Evolutionary conservation across 2,329 filamentous ascomycete genomes (phyloP), one percentile per base, ranked within the genome.

Genomic region (Pseudogymnoascus sp.): DNA sequence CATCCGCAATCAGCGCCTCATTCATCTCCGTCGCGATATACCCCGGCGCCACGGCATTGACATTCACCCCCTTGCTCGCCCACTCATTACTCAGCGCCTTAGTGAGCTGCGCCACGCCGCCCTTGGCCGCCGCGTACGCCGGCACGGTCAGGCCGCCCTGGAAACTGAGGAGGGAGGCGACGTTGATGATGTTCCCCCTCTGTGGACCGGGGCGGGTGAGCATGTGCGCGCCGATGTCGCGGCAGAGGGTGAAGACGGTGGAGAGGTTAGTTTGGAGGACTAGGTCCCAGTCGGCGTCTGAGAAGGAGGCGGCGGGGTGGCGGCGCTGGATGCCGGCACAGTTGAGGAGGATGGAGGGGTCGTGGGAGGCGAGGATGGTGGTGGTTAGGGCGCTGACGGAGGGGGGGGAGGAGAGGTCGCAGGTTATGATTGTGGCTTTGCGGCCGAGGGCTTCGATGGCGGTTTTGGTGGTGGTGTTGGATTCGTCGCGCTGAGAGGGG

Each of bases 1-100:
- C 75, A 74, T 96, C 87, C 60, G 87, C 83, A 46, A 96, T 84
- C 71, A 97, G 76, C 2, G 91, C 92, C 68, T 82, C 83, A 74
- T 96, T 97, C 93, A 96, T 96, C 65, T 96, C 92, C n/a, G 92
- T 96, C 60, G 84, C 89, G 69, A 96, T 90, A 75, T 96, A 96
- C 0, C 92, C 92, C 0, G 92, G 92, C 1, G 92, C 91, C 72
- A 96, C 90, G 7, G 89, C 90, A 74, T 96, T 96, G 42, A 96
- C 91, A 0, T 83, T 90, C 66, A 96, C 82, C 1, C 91, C 91
- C 71, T 86, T 83, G n/a, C 79, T 75, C 0, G 87, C 85, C 92
- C 92, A 96, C 77, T 96, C 90, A 73, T 96, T 96, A 56, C 87
- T 86, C 64, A 96, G 80, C 26, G 88, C 88, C 78, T 95, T 96